Evolutionary conservation across 768 basidiomycete genomes (phyloP).

Genomic region (Cytidiella melzeri): DNA sequence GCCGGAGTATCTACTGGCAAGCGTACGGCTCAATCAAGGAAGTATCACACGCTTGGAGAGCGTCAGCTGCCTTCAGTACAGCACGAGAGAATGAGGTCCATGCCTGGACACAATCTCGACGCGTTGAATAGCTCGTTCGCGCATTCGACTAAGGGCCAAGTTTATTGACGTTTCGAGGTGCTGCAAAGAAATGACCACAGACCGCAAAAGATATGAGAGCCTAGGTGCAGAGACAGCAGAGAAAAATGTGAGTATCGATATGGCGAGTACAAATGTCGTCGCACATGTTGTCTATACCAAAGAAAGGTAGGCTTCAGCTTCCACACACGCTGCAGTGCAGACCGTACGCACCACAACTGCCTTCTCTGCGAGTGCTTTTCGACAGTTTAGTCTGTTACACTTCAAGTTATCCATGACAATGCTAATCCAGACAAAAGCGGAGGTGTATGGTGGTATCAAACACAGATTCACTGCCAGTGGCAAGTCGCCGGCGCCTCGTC

Average conservation of each 20-base stretch:
- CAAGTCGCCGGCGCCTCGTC: too few relatives aligned
- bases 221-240: constrained; percentile 30
- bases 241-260: constrained; percentile 7
- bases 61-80: neutral
- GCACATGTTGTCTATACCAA: constrained; percentile 49
- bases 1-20: neutral
- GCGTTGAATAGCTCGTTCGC: constrained; percentile 79
- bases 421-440: neutral
- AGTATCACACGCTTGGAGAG: constrained; percentile 69
- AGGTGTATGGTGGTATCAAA: neutral
- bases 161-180: constrained; percentile 1
- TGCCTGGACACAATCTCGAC: constrained; percentile 75
- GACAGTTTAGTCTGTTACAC: constrained; percentile 76
- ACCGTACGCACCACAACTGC: constrained; percentile 70
- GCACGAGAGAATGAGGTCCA: neutral
- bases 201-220: constrained; percentile 88
- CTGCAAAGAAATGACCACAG: constrained; percentile 12
- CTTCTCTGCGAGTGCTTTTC: constrained; percentile 62
- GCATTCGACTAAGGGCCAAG: constrained; percentile 55
- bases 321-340: neutral
- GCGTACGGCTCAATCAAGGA: constrained; percentile 71
- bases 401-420: constrained; percentile 67
- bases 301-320: constrained; percentile 14
- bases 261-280: constrained; percentile 14
- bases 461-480: too few relatives aligned